Base-by-base conservation (phyloP, 2,329 filamentous ascomycete species). In the Talaromyces sp. region DNA sequence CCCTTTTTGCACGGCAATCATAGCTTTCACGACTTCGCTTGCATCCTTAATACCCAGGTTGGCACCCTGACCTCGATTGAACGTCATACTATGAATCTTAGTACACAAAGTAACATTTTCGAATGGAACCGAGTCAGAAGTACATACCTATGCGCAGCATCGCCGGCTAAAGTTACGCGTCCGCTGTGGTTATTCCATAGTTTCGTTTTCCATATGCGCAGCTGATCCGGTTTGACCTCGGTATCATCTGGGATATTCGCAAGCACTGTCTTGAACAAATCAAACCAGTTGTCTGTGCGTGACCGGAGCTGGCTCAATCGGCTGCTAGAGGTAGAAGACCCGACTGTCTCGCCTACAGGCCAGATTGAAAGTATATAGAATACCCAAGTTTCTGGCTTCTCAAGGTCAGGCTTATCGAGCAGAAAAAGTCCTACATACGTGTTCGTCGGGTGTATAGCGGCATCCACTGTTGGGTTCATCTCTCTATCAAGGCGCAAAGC, bases 151-250 rank as follows among this genome's bases (percentile, higher is more conserved):
- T 59, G 38, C 12, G 57, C 41, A 29, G 57, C 52, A 51, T 59
- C 52, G 21, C 57, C 52, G 26, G 35, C 29, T 17, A 59, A 55
- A 31, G 57, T 55, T 29, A 59, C 29, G 21, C 41, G 41, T 14
- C 52, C 29, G 27, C 32, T 26, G 35, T 43, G 57, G 35, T 55
- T 59, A 27, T 51, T 17, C 52, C 52, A 59, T n/a, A 21, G 9
- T 41, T 55, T 59, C 1, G 57, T 54, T 19, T 55, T 41, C 52
- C 57, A 59, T 21, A 59, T 59, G 10, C 57, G 54, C 27, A 59
- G 48, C n/a, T 59, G n/a, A 50, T 55, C 52, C 7, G 54, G 52
- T 41, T 46, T 59, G 19, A 59, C 54, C 3, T 19, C 31, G 19
- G 41, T 55, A 41, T 50, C 29, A 12, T 55, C 52, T 14, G 57